Evolutionary conservation across 805 yeast species (phyloP).

Genomic region (Clavispora asparagi): DNA sequence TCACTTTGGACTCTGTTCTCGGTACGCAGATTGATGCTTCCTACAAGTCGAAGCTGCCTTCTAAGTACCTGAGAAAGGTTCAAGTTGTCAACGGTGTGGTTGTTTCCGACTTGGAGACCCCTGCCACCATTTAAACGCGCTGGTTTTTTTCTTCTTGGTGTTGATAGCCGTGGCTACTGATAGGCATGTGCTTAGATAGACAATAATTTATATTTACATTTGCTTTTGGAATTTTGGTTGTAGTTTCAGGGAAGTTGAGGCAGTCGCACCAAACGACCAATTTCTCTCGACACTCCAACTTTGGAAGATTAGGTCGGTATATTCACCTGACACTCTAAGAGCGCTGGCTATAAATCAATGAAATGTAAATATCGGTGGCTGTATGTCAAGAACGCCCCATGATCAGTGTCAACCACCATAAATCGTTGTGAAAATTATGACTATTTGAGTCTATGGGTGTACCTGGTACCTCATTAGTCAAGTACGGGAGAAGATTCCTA

Average conservation of each 20-base stretch:
- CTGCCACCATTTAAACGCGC: neutral
- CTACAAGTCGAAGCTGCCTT: neutral
- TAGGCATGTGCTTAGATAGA: neutral
- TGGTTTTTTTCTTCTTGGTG: neutral
- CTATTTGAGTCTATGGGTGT: no score
- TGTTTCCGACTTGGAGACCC: neutral
- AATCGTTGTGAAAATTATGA: no score
- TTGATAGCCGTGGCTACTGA: neutral
- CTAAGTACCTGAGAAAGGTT: neutral
- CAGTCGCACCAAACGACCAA: no score
- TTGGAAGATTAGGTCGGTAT: no score
- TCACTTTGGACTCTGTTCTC: neutral
- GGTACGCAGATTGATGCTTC: constrained; percentile 1
- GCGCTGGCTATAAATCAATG: no score
- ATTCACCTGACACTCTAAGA: no score
- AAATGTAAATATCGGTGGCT: no score
- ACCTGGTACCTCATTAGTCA: no score
- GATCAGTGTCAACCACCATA: no score
- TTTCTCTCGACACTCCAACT: no score
- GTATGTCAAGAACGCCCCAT: no score
- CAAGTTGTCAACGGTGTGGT: constrained; percentile 2
- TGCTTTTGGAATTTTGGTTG: neutral
- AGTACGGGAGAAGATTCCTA: no score
- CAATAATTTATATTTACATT: neutral
- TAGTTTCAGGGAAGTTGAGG: neutral